A percentile compares a stretch with the other conserved stretches of the same genome.
Conservation (phyloP, 2,329 filamentous ascomycete genomes). For the Beauveria rudraprayagi region DNA sequence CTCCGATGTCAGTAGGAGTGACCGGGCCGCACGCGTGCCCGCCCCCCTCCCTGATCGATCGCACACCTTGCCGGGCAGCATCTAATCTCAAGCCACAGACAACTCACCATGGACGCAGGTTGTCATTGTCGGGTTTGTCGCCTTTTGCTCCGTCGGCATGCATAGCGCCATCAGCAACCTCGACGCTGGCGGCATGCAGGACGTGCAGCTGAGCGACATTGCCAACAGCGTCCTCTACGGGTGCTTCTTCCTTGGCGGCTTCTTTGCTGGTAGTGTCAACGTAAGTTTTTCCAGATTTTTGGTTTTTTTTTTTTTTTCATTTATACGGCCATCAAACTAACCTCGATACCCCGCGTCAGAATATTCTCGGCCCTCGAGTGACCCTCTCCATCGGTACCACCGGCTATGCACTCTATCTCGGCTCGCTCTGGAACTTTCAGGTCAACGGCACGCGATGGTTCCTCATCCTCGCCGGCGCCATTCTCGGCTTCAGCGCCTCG, state of each 20-base stretch:
- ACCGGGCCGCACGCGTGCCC: neutral
- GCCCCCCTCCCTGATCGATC: neutral
- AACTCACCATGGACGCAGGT: slow-evolving; percentile 16
- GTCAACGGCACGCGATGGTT: slow-evolving; percentile 58
- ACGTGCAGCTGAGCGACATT: slow-evolving; percentile 11
- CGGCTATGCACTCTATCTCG: slow-evolving; percentile 63
- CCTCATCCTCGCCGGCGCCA: slow-evolving; percentile 60
- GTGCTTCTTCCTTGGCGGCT: slow-evolving; percentile 53
- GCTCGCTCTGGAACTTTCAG: slow-evolving; percentile 58
- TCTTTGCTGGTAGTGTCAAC: slow-evolving; percentile 63
- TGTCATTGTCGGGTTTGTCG: slow-evolving; percentile 17
- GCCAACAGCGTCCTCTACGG: slow-evolving; percentile 37
- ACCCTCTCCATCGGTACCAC: slow-evolving; percentile 61
- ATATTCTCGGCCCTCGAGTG: slow-evolving; percentile 57
- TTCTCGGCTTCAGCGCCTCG: slow-evolving; percentile 64
- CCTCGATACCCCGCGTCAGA: slow-evolving; percentile 23
- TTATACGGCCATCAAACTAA: neutral
- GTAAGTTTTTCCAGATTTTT: slow-evolving; percentile 9
- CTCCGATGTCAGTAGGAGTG: neutral
- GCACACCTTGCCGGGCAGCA: neutral
- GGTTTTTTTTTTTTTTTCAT: neutral
- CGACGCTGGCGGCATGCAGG: slow-evolving; percentile 9
- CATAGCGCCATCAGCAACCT: slow-evolving; percentile 14
- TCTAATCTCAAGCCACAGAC: slow-evolving; percentile 2
- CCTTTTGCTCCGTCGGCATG: slow-evolving; percentile 19